Evolutionary conservation across 306 rosid species (phyloP).

Genomic region (Fragaria vesca): DNA sequence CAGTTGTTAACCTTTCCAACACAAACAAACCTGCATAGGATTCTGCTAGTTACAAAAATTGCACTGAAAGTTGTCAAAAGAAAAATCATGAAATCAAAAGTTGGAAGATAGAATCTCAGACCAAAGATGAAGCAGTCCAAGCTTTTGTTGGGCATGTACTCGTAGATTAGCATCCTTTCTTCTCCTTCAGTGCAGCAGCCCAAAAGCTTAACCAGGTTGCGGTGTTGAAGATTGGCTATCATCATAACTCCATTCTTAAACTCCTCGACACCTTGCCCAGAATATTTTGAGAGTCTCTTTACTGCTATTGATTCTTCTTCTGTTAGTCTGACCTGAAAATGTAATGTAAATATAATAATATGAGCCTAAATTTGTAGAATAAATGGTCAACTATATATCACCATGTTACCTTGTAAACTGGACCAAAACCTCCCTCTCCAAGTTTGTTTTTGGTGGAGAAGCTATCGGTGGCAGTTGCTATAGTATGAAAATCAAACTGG

Average conservation of each 20-base stretch:
- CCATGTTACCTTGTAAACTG: slow-evolving; percentile 36
- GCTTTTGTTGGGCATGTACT: background rate
- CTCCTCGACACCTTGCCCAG: slow-evolving; percentile 31
- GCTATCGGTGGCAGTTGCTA: slow-evolving; percentile 39
- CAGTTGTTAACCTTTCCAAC: background rate
- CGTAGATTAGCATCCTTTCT: slow-evolving; percentile 15
- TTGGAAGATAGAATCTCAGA: background rate
- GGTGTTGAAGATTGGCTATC: slow-evolving; percentile 28
- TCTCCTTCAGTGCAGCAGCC: slow-evolving; percentile 20
- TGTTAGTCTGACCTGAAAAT: background rate
- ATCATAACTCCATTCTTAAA: slow-evolving; percentile 29
- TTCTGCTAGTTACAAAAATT: background rate
- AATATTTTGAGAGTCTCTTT: slow-evolving; percentile 27
- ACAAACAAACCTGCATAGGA: background rate
- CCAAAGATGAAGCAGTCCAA: slow-evolving; percentile 25
- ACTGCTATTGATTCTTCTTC: slow-evolving; percentile 27
- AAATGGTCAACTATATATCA: background rate
- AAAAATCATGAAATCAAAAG: too few relatives aligned
- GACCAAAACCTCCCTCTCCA: slow-evolving; percentile 32
- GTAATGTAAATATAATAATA: background rate
- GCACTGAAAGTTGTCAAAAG: background rate
- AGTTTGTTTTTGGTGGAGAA: slow-evolving; percentile 41
- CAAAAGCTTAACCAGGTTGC: slow-evolving; percentile 24
- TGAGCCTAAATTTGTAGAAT: background rate
- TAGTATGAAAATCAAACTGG: slow-evolving; percentile 37